Conservation (phyloP, 2,329 filamentous ascomycete genomes). For the Boeremia lycopersici region DNA sequence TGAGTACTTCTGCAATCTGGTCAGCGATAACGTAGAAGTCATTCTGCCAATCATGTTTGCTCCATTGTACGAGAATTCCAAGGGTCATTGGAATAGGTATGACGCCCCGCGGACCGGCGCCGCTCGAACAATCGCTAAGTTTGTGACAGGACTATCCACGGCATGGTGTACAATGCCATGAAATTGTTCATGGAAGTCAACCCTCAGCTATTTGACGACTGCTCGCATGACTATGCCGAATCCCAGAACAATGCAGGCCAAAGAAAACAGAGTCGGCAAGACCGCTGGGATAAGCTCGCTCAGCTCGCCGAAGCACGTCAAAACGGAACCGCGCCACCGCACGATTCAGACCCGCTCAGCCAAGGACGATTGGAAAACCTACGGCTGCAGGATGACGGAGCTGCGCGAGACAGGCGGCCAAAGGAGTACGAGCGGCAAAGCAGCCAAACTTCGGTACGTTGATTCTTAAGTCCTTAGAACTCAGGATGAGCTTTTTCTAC, state of each 20-base stretch:
- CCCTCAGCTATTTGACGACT: slow-evolving; percentile 96
- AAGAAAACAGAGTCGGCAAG: slow-evolving; percentile 79
- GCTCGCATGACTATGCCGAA: slow-evolving; percentile 96
- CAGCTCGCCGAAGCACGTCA: slow-evolving; percentile 78
- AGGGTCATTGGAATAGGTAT: slow-evolving; percentile 98
- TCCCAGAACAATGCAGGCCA: slow-evolving; percentile 91
- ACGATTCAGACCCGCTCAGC: slow-evolving; percentile 79
- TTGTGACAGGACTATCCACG: slow-evolving; percentile 82
- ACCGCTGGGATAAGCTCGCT: slow-evolving; percentile 85
- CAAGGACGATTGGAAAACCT: slow-evolving; percentile 88
- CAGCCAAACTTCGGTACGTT: slow-evolving; percentile 52
- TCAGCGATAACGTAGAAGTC: slow-evolving; percentile 98
- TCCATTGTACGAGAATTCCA: slow-evolving; percentile 96
- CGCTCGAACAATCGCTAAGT: slow-evolving; percentile 23
- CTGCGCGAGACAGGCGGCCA: slow-evolving; percentile 45
- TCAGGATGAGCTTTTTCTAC: slow-evolving; percentile 47
- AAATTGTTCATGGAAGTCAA: slow-evolving; percentile 99
- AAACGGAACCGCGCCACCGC: slow-evolving; percentile 52
- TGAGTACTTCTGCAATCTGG: slow-evolving; percentile 98
- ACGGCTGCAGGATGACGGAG: slow-evolving; percentile 79
- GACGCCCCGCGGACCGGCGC: slow-evolving; percentile 29
- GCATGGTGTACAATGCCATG: slow-evolving; percentile 99
- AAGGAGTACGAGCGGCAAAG: slow-evolving; percentile 49
- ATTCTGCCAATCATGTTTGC: slow-evolving; percentile 99
- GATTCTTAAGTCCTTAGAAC: slow-evolving; percentile 51